Evolutionary conservation across 305 asterid species (phyloP).

Genomic region (Coffea humblotiana): DNA sequence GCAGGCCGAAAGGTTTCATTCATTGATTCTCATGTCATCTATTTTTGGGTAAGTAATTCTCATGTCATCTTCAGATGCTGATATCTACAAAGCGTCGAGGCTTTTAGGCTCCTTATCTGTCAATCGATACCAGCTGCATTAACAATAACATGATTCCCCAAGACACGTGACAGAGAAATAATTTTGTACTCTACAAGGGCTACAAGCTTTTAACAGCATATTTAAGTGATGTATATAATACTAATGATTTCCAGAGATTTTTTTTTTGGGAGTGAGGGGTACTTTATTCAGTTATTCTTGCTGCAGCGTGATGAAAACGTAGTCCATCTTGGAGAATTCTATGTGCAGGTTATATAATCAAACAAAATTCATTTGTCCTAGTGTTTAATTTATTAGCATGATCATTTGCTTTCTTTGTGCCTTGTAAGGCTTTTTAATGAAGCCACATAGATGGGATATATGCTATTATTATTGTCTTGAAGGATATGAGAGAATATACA

Average conservation of each 20-base stretch:
- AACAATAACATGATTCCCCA: conserved; percentile 4
- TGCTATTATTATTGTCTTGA: not conserved
- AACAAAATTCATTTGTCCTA: not conserved
- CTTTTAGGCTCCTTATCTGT: conserved; percentile 10
- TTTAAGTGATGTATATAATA: too few relatives aligned
- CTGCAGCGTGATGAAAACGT: not conserved
- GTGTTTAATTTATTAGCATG: not conserved
- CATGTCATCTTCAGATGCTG: conserved; percentile 18
- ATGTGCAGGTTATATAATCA: not conserved
- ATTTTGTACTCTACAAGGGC: not conserved
- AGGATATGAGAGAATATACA: too few relatives aligned
- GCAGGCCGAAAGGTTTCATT: conserved; percentile 2
- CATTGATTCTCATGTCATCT: conserved; percentile 15
- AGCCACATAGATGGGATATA: not conserved
- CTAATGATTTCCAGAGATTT: not conserved
- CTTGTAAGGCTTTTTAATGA: not conserved
- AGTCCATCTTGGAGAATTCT: conserved; percentile 6
- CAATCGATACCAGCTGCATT: not conserved
- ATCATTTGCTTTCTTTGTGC: not conserved
- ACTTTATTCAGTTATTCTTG: too few relatives aligned
- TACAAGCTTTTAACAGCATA: conserved; percentile 9
- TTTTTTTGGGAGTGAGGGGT: not conserved
- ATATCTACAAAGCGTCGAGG: conserved; percentile 17
- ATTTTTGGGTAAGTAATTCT: conserved; percentile 2
- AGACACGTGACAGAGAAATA: not conserved